Evolutionary conservation across 768 basidiomycete species (phyloP).

Genomic region (Suillus plorans): DNA sequence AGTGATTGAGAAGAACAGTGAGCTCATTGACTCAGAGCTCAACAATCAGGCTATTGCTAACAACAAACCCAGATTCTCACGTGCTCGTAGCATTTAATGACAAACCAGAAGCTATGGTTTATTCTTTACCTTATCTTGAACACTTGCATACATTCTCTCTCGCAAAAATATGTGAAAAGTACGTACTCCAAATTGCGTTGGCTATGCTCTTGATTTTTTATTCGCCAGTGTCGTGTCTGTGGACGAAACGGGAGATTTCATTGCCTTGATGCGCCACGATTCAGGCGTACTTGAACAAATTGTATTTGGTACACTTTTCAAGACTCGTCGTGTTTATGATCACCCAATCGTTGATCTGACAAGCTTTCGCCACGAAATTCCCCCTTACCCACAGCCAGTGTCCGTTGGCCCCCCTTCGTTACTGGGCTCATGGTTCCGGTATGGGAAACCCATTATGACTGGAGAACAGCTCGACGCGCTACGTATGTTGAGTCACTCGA

Average conservation of each 20-base stretch:
- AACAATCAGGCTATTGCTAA: neutral
- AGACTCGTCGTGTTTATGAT: slow-evolving; percentile 50
- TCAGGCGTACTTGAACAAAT: slow-evolving; percentile 37
- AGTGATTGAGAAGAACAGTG: slow-evolving; percentile 64
- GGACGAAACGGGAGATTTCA: slow-evolving; percentile 57
- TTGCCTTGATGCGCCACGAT: slow-evolving; percentile 35
- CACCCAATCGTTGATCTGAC: slow-evolving; percentile 53
- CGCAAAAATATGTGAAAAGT: slow-evolving; percentile 13
- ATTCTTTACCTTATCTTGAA: slow-evolving; percentile 66
- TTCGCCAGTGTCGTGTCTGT: slow-evolving; percentile 36
- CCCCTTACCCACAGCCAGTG: slow-evolving; percentile 63
- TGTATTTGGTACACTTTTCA: slow-evolving; percentile 59
- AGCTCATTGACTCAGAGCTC: slow-evolving; percentile 15
- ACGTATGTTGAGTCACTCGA: slow-evolving; percentile 38
- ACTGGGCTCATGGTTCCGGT: slow-evolving; percentile 55
- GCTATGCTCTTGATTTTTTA: neutral
- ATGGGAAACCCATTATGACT: slow-evolving; percentile 44
- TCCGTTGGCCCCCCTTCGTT: slow-evolving; percentile 57
- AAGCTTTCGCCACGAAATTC: slow-evolving; percentile 39
- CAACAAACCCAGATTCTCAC: slow-evolving; percentile 39
- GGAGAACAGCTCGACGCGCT: slow-evolving; percentile 62
- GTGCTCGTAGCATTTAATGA: slow-evolving; percentile 60
- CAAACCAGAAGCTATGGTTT: slow-evolving; percentile 46
- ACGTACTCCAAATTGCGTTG: neutral
- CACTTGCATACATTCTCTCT: slow-evolving; percentile 46